Evolutionary conservation across 208 protist species (phyloP).

Genomic region (Leishmania lainsoni): DNA sequence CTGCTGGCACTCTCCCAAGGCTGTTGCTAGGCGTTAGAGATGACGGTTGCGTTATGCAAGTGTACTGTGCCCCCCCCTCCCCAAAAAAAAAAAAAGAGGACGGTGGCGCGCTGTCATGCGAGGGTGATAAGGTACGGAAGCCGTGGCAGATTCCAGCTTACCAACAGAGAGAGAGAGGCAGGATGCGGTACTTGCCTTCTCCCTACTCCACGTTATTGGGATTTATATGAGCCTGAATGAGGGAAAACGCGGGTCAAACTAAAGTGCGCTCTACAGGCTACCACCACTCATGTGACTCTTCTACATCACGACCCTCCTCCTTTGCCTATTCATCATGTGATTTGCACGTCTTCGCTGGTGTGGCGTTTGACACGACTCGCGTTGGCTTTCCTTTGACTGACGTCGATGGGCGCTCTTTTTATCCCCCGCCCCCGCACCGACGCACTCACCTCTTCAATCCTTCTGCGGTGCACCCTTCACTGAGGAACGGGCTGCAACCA

Average conservation of each 20-base stretch:
- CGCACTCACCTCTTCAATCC: not conserved
- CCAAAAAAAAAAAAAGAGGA: not conserved
- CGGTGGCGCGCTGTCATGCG: not conserved
- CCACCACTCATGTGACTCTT: not conserved
- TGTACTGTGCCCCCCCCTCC: too few relatives aligned
- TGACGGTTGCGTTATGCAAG: too few relatives aligned
- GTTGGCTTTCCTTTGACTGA: not conserved
- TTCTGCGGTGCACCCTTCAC: not conserved
- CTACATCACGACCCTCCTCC: not conserved
- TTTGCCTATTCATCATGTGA: not conserved
- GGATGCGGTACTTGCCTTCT: not conserved
- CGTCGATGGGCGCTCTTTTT: not conserved
- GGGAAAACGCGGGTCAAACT: not conserved
- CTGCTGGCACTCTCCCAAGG: not conserved
- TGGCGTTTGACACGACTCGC: not conserved
- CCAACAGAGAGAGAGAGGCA: not conserved
- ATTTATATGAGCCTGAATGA: not conserved
- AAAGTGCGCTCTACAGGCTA: not conserved
- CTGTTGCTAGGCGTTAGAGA: not conserved
- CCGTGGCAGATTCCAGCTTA: not conserved
- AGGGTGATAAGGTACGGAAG: not conserved
- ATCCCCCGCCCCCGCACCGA: not conserved
- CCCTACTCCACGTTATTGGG: not conserved
- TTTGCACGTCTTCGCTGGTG: not conserved
- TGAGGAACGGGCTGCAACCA: not conserved